These are phyloP conservation scores for Ricinus communis DNA, from an alignment of 345 rosid species.

Conservation along the genomic window DNA sequence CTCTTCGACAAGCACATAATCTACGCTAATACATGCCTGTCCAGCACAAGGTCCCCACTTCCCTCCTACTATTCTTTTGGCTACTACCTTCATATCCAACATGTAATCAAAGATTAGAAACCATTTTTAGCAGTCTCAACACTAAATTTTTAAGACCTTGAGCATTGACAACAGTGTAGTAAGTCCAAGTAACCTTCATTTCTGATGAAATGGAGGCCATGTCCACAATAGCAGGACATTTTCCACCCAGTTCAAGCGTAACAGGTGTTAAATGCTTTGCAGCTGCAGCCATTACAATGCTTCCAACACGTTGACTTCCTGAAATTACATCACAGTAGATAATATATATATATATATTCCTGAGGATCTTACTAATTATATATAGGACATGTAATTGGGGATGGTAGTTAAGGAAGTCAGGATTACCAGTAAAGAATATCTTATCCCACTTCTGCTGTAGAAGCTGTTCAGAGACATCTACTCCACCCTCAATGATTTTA, in stretches of 20 bases:
- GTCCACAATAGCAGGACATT: slow-evolving; percentile 73
- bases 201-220: slow-evolving; percentile 42
- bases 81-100: slow-evolving; percentile 38
- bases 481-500: slow-evolving; percentile 66
- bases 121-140: not conserved
- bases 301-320: slow-evolving; percentile 78
- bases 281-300: slow-evolving; percentile 71
- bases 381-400: not conserved
- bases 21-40: slow-evolving; percentile 76
- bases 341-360: not conserved
- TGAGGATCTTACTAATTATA: not conserved
- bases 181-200: slow-evolving; percentile 40
- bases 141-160: not conserved
- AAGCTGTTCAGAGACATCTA: slow-evolving; percentile 50
- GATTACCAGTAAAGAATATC: slow-evolving; percentile 87
- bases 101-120: not conserved
- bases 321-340: slow-evolving; percentile 5
- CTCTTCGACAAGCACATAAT: slow-evolving; percentile 71
- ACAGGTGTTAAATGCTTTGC: slow-evolving; percentile 84
- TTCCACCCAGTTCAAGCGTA: slow-evolving; percentile 86
- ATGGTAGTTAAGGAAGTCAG: not conserved
- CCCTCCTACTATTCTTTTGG: slow-evolving; percentile 72
- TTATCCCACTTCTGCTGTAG: slow-evolving; percentile 82
- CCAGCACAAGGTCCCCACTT: slow-evolving; percentile 84
- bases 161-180: not conserved